A percentile compares a stretch with the other conserved stretches of the same genome.
Conservation (phyloP, 106 monocot genomes). For the Gastrodia elata region DNA sequence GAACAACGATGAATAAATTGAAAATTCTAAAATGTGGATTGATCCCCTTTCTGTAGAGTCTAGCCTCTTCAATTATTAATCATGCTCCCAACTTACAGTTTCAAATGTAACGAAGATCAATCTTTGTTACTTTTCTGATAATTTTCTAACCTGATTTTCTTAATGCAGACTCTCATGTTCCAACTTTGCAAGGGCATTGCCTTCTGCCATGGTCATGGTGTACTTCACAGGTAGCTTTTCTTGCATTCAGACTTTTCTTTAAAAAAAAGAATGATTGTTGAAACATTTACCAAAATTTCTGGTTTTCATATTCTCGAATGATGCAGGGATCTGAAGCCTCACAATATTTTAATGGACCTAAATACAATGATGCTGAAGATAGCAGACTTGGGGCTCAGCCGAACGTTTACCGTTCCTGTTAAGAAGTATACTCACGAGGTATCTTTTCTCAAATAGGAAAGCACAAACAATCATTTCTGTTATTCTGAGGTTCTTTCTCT, state of each 20-base stretch:
- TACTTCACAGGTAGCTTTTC: slow-evolving; percentile 59
- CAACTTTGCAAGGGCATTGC: slow-evolving; percentile 97
- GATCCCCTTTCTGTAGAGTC: too few relatives aligned
- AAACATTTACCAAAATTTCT: too few relatives aligned
- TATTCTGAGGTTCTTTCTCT: not conserved
- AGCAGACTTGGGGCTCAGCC: slow-evolving; percentile 87
- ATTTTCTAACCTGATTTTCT: not conserved
- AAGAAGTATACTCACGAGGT: slow-evolving; percentile 99
- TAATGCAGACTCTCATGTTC: slow-evolving; percentile 78
- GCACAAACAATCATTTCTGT: not conserved
- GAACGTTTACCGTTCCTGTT: slow-evolving; percentile 70
- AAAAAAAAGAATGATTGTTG: too few relatives aligned
- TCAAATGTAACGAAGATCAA: too few relatives aligned
- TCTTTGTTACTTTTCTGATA: too few relatives aligned
- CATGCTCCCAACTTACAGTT: too few relatives aligned
- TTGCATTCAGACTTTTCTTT: not conserved
- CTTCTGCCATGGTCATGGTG: slow-evolving; percentile 86
- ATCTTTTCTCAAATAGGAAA: not conserved
- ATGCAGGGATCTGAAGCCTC: slow-evolving; percentile 84
- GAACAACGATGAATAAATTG: too few relatives aligned
- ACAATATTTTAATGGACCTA: slow-evolving; percentile 89
- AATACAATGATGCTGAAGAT: slow-evolving; percentile 91
- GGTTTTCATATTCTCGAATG: not conserved
- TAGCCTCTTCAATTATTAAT: too few relatives aligned
- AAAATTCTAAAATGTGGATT: too few relatives aligned